Base-by-base conservation (phyloP, 352 stramenopile species). In the Pythium sukuiense region DNA sequence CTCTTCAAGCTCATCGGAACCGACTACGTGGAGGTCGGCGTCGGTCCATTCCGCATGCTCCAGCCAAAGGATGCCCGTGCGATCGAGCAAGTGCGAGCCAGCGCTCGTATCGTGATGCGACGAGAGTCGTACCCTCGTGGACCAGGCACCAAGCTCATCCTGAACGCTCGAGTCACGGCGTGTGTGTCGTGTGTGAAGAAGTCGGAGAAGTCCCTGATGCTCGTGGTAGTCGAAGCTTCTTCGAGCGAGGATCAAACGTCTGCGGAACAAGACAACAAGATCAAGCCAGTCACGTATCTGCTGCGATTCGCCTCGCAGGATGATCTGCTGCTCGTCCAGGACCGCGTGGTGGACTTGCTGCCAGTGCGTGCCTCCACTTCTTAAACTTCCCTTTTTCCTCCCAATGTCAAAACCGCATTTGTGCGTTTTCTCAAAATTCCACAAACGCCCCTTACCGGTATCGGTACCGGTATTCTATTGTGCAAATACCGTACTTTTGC, bases 1-100 rank as follows among this genome's bases (percentile, higher is more conserved):
- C 72, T 93, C 29, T 93, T 87, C 61, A 92, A 92, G 59, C 72
- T 93, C 56, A 79, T 88, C 18, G 80, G 84, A 18, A 81, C 85
- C 20, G 81, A 91, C 67, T 93, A 89, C 67, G 67, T 75, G 46
- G 85, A 93, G 68, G 85, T 93, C 9, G 85, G 85, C 12, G 84
- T 92, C 55, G 85, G 85, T 4, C 85, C 85, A 37, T 68, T 92
- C 71, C 75, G 85, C 30, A 66, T 93, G 29, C 70, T 93, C 63
- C 77, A 84, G 56, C 61, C 73, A 6, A 78, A 80, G 58, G 69
- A 83, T 45, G 68, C 71, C 16, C 69, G 76, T 24, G 61, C 68
- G n/a, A 71, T 77, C 11, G 74, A 71, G 4, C 74, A 62, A 12
- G 64, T 72, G 33, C 84, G 83, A 45, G 70, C 72, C 9, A 86